phyloP scores from a whole-genome alignment of 805 yeast genomes.

The Ogataea chonburiensis region DNA sequence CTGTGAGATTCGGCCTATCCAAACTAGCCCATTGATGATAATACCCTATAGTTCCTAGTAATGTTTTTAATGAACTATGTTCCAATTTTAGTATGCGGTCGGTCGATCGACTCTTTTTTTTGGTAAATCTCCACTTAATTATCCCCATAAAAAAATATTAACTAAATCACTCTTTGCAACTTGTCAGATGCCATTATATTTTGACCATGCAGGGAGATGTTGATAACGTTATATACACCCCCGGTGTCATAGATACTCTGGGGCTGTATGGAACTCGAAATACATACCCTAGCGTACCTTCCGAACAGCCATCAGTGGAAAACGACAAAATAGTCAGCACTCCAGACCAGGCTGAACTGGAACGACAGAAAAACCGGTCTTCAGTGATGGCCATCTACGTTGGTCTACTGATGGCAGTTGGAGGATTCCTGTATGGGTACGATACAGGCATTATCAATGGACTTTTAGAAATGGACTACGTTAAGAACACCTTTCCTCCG shows the following conservation, averaged over 20 bases:
- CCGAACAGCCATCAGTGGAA: constrained; percentile 9
- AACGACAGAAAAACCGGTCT: constrained; percentile 34
- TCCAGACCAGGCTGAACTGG: constrained; percentile 1
- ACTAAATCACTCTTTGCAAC: neutral
- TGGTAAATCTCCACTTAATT: constrained; percentile 5
- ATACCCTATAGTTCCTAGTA: constrained; percentile 3
- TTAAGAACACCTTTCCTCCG: constrained; percentile 53
- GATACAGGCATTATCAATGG: constrained; percentile 88
- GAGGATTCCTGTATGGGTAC: constrained; percentile 86
- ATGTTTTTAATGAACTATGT: constrained; percentile 8
- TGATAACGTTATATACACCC: neutral
- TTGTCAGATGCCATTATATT: neutral
- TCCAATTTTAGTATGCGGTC: neutral
- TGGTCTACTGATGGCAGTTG: constrained; percentile 83
- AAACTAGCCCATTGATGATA: constrained; percentile 13
- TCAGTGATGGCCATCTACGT: constrained; percentile 66
- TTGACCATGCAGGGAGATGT: constrained; percentile 4
- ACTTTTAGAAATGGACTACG: constrained; percentile 71
- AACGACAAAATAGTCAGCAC: constrained; percentile 3
- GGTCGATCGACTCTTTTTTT: constrained; percentile 8
- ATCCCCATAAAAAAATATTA: constrained; percentile 3
- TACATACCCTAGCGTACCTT: constrained; percentile 2
- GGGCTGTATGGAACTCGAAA: constrained; percentile 1
- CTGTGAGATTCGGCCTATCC: constrained; percentile 27
- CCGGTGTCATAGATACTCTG: neutral